A percentile compares a stretch with the other conserved stretches of the same genome.
Conservation (phyloP, 202 grass and related monocot species). For the Zizania palustris region DNA sequence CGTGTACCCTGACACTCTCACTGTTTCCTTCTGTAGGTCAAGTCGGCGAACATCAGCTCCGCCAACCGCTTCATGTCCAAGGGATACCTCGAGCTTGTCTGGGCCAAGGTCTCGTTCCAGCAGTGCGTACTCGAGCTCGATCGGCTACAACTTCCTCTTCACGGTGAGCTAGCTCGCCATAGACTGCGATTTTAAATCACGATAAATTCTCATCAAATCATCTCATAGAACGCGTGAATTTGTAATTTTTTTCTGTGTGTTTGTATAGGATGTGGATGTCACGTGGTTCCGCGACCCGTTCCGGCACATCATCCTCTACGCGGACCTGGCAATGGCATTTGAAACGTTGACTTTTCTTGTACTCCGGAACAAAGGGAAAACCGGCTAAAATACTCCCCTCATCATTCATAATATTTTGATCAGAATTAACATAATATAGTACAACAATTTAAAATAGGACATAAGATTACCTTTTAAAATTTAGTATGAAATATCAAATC, state of each 20-base stretch:
- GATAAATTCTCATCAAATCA: too few relatives aligned
- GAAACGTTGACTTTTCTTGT: too few relatives aligned
- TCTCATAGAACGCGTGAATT: too few relatives aligned
- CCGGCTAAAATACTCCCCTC: too few relatives aligned
- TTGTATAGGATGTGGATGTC: constrained; percentile 58
- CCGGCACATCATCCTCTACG: constrained; percentile 51
- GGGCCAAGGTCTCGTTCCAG: constrained; percentile 47
- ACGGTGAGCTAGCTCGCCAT: constrained; percentile 31
- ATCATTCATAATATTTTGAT: too few relatives aligned
- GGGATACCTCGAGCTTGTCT: constrained; percentile 55
- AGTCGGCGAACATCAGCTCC: constrained; percentile 27
- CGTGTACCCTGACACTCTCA: constrained; percentile 51
- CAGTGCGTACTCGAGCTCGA: constrained; percentile 45
- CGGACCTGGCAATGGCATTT: constrained; percentile 26
- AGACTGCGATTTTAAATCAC: too few relatives aligned
- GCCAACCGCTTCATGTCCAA: constrained; percentile 50
- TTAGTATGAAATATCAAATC: too few relatives aligned
- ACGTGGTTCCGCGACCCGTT: constrained; percentile 66
- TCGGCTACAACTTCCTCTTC: constrained; percentile 67
- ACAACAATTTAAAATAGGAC: too few relatives aligned
- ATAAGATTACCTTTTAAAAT: too few relatives aligned
- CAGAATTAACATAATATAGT: too few relatives aligned
- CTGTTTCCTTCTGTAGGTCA: constrained; percentile 51
- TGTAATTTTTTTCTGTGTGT: too few relatives aligned
- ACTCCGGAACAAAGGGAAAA: too few relatives aligned